Evolutionary conservation across 495 filamentous ascomycete genomes (phyloP).

Genomic region (Jackrogersella multiformis): DNA sequence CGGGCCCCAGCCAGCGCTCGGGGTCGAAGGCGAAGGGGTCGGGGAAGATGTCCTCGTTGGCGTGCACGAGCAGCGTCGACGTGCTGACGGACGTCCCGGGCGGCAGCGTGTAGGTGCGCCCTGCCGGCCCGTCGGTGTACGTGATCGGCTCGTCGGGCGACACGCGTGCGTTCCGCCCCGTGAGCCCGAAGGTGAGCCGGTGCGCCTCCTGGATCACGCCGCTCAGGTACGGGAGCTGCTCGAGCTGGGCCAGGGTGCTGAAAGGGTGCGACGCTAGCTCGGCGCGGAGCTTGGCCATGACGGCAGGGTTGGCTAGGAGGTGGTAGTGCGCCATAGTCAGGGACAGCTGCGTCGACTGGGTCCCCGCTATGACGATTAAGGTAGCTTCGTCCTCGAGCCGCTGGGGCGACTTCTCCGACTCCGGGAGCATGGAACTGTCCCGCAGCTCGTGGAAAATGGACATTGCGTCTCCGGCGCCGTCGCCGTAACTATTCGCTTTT

Average conservation of each 20-base stretch:
- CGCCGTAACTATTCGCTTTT: conserved; percentile 45
- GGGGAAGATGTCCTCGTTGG: conserved; percentile 51
- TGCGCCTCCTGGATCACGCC: conserved; percentile 43
- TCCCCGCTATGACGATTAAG: conserved; percentile 50
- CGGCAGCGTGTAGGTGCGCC: conserved; percentile 29
- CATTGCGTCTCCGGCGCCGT: conserved; percentile 44
- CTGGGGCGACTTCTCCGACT: conserved; percentile 47
- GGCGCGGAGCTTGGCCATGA: conserved; percentile 31
- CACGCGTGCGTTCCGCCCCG: conserved; percentile 32
- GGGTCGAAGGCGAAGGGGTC: conserved; percentile 53
- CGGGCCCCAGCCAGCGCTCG: conserved; percentile 57
- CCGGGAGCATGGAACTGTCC: conserved; percentile 47
- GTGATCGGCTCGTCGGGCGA: conserved; percentile 32
- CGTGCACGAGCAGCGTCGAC: conserved; percentile 52
- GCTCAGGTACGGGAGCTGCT: conserved; percentile 39
- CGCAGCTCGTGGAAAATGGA: conserved; percentile 50
- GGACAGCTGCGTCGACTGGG: conserved; percentile 48
- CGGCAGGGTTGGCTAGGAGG: conserved; percentile 31
- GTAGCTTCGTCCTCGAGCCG: conserved; percentile 53
- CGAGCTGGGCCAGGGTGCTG: conserved; percentile 32
- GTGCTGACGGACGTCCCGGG: conserved; percentile 48
- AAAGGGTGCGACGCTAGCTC: conserved; percentile 24
- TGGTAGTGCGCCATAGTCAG: conserved; percentile 37
- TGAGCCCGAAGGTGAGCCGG: conserved; percentile 40
- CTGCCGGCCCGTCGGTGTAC: conserved; percentile 31